Conservation (phyloP, 176 grass and related monocot genomes). For the Triticum urartu region DNA sequence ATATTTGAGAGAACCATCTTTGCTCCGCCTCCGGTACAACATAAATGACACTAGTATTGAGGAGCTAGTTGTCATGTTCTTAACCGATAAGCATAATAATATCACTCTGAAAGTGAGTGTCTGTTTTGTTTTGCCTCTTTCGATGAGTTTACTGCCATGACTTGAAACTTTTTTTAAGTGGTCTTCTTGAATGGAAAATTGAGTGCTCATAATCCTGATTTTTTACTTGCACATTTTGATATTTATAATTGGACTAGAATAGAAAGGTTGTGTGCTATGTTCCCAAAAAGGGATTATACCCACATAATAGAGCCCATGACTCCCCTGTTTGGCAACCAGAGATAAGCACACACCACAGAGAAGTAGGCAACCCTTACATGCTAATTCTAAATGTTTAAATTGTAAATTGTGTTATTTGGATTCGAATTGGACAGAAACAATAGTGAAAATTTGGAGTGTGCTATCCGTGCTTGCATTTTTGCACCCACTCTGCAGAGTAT, state of each 20-base stretch:
- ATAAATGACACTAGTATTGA: not conserved
- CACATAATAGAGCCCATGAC: not conserved
- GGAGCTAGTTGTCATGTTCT: not conserved
- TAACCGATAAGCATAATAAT: not conserved
- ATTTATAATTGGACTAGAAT: not conserved
- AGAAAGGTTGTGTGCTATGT: not conserved
- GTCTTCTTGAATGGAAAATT: not conserved
- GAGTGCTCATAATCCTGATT: not conserved
- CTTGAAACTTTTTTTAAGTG: no score
- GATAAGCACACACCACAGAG: not conserved
- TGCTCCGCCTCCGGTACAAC: not conserved
- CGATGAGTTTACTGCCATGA: not conserved
- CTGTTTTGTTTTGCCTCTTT: not conserved
- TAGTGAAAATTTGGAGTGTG: not conserved
- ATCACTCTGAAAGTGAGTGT: not conserved
- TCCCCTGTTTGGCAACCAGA: not conserved
- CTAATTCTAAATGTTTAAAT: not conserved
- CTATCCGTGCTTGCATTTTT: not conserved
- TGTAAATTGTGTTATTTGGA: not conserved
- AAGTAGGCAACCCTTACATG: not conserved
- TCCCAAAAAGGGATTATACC: not conserved
- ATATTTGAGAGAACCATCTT: not conserved
- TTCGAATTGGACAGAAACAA: not conserved
- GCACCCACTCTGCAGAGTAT: not conserved
- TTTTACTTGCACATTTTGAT: not conserved